Base-by-base conservation (phyloP, 23 red algal species). In the Chondrus crispus region DNA sequence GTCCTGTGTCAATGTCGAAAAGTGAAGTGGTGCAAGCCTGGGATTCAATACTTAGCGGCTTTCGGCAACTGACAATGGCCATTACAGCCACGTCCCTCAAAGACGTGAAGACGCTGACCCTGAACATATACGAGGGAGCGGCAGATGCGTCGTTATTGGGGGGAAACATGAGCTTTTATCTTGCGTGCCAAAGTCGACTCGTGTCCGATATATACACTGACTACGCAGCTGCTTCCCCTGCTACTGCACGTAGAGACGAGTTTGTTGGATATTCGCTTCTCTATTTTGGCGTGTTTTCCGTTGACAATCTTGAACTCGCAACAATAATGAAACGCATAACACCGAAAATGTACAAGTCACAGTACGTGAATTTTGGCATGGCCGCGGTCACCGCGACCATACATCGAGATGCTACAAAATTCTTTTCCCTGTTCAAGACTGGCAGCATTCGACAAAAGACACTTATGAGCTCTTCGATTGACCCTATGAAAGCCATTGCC, bases 11-110 rank as follows among this genome's bases (percentile, higher is more conserved):
- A 18, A 3, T 46, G 18, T 46, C 26, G 11, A 35, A 46, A 19
- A 45, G 35, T 24, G 26, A 66, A 9, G 48, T 12, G 13, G 36
- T 62, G 24, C 66, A 43, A 2, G 76, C 71, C 14, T 92, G 76
- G 77, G 89, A 73, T 60, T 26, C 77, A 40, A 73, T 92, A 32
- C 77, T 81, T 54, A 77, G 58, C 36, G 62, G 33, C 3, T 92
- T 92, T 49, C 89, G 89, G n/a, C 44, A 75, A 16, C 69, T 92
- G n/a, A 92, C 89, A 3, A 92, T 92, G 89, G 58, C 89, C 35
- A 66, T 92, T 6, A 92, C 89, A 49, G 89, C 89, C 12, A 83
- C 77, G n/a, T 68, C 77, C 41, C 55, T 45, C 4, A 37, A 48
- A 18, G 75, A 92, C 19, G 44, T 74, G 42, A 82, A 77, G 89